Evolutionary conservation across 768 basidiomycete species (phyloP).

Genomic region (Amanita pseudoporphyria): DNA sequence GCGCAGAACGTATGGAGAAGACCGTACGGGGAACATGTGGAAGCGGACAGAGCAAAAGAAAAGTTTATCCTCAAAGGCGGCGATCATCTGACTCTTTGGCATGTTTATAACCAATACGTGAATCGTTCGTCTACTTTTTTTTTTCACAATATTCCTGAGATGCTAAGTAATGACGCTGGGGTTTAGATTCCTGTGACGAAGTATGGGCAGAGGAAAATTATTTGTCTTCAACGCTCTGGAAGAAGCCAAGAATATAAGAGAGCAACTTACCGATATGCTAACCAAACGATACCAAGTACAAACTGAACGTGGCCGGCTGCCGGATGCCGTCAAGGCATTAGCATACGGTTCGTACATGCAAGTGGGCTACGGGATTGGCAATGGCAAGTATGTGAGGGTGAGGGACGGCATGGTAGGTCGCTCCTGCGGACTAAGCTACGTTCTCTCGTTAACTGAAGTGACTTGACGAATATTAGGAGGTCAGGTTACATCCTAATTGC

Average conservation of each 20-base stretch:
- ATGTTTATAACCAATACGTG: conserved; percentile 81
- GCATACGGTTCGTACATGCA: conserved; percentile 92
- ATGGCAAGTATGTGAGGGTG: conserved; percentile 67
- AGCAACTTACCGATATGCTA: conserved; percentile 62
- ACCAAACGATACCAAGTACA: conserved; percentile 24
- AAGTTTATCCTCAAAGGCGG: conserved; percentile 74
- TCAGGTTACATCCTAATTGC: conserved; percentile 44
- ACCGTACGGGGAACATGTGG: conserved; percentile 65
- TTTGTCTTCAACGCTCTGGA: conserved; percentile 62
- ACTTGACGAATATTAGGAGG: neutral
- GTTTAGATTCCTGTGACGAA: conserved; percentile 54
- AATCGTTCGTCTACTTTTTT: conserved; percentile 40
- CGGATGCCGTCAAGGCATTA: conserved; percentile 28
- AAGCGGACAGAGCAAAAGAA: conserved; percentile 79
- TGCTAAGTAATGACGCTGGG: neutral
- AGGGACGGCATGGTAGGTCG: conserved; percentile 75
- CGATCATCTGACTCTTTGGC: conserved; percentile 79
- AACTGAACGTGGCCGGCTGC: no score
- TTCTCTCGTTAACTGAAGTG: conserved; percentile 35
- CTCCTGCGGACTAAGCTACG: no score
- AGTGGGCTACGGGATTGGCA: conserved; percentile 77
- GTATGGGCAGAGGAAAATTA: conserved; percentile 81
- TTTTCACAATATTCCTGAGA: neutral
- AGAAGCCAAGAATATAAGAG: conserved; percentile 81
- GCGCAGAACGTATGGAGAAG: conserved; percentile 82